A percentile compares a stretch with the other conserved stretches of the same genome.
Evolutionary conservation across 495 filamentous ascomycete species (phyloP).

Genomic region (Articulospora tetracladia): DNA sequence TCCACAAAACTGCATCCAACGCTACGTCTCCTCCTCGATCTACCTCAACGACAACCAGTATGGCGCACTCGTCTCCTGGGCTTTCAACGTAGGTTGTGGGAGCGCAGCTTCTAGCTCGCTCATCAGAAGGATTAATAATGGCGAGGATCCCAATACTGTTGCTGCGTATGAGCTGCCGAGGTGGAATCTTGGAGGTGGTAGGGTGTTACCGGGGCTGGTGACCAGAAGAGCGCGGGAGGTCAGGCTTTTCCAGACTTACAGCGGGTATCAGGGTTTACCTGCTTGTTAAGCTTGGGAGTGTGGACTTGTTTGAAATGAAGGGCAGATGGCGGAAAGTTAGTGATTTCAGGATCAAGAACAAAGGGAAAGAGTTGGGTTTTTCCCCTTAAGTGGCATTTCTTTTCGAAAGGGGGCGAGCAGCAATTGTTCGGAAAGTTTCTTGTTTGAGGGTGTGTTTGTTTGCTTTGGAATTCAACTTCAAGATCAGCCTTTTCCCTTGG

Average conservation of each 20-base stretch:
- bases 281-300: neutral
- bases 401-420: no score
- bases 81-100: constrained; percentile 50
- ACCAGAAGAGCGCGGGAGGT: constrained; percentile 40
- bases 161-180: constrained; percentile 40
- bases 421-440: no score
- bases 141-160: constrained; percentile 36
- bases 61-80: constrained; percentile 44
- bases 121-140: constrained; percentile 40
- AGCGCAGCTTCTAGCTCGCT: constrained; percentile 36
- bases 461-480: no score
- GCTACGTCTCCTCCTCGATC: constrained; percentile 30
- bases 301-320: no score
- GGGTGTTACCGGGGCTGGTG: constrained; percentile 35
- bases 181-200: constrained; percentile 40
- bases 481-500: no score
- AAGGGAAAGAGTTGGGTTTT: no score
- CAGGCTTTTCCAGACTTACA: constrained; percentile 30
- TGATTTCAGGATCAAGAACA: no score
- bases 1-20: constrained; percentile 34
- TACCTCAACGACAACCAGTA: constrained; percentile 46
- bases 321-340: no score
- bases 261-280: neutral
- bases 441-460: no score
- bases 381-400: no score